Base-by-base conservation (phyloP, 1,139 yeast species). In the Debaryomyces nepalensis region DNA sequence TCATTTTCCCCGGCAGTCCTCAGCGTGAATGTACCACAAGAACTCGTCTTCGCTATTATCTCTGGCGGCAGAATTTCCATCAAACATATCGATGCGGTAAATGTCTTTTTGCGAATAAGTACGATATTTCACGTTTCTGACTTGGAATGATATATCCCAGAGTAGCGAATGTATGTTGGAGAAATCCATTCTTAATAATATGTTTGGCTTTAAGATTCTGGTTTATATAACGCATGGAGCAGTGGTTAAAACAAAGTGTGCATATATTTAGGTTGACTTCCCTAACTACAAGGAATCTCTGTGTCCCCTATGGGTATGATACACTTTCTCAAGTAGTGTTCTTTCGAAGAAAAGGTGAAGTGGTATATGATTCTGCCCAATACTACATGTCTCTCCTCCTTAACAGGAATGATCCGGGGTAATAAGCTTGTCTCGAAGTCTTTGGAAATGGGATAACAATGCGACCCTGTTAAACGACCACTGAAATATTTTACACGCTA, bases 221-320 rank as follows among this genome's bases (percentile, higher is more conserved):
- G 24, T 21, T 32, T 5, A 32, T 21, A 8, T 32, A 26, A 21
- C 26, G 23, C n/a, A 11, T 32, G 10, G 35, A 32, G 4, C 24
- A 32, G 5, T 32, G 24, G 16, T 32, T 11, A 16, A 32, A 32
- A 21, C 35, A 32, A 14, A 32, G 18, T 3, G 26, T 32, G n/a
- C 35, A 32, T 9, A 32, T 16, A 32, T 32, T 32, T 32, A 32
- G 24, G n/a, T 32, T 20, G 10, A 4, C 5, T 20, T 32, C 35
- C 18, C 15, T 26, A 18, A 26, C 30, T 26, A 14, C 30, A 4
- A n/a, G 30, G 16, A 26, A 26, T 26, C 9, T 15, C 30, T 14
- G 30, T 2, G 30, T 24, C 15, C 5, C 27, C 27, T 5, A 24
- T 24, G 15, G 27, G 27, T 11, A 24, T 24, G 7, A 24, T 24